phyloP scores from a whole-genome alignment of 2,329 filamentous ascomycete genomes.

The Monosporascus sp. region DNA sequence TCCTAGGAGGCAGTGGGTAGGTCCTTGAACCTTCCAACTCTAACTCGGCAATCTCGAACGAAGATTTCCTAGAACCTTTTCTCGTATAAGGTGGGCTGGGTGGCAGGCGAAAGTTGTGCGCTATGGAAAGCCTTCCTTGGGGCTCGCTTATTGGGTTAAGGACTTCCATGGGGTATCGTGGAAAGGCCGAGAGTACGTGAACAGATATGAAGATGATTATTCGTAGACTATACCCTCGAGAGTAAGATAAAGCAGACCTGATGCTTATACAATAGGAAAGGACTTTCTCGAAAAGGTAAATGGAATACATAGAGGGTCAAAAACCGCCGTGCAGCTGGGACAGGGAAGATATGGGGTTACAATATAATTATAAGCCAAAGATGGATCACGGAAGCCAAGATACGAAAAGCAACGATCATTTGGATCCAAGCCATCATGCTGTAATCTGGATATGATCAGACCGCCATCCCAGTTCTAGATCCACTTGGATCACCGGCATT shows the following conservation, averaged over 20 bases:
- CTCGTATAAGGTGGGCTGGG: constrained; percentile 36
- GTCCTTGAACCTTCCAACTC: constrained; percentile 13
- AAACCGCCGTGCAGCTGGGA: neutral
- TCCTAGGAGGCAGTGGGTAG: constrained; percentile 66
- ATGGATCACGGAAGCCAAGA: neutral
- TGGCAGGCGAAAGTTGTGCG: constrained; percentile 23
- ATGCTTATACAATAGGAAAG: neutral
- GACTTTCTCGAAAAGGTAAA: neutral
- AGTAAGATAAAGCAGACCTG: neutral
- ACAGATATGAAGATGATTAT: too few relatives aligned
- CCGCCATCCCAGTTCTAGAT: neutral
- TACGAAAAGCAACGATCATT: neutral
- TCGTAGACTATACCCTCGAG: too few relatives aligned
- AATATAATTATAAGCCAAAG: neutral
- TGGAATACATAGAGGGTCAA: neutral
- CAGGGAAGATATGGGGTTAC: neutral
- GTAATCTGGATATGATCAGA: neutral
- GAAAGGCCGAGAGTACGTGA: too few relatives aligned
- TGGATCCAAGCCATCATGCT: neutral
- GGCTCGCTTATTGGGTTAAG: constrained; percentile 2
- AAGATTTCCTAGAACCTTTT: constrained; percentile 29
- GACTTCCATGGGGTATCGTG: constrained; percentile 6
- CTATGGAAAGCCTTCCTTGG: constrained; percentile 10
- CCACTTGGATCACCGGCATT: neutral
- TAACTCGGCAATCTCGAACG: constrained; percentile 12